Base-by-base conservation (phyloP, 345 rosid species). In the Gossypium raimondii region DNA sequence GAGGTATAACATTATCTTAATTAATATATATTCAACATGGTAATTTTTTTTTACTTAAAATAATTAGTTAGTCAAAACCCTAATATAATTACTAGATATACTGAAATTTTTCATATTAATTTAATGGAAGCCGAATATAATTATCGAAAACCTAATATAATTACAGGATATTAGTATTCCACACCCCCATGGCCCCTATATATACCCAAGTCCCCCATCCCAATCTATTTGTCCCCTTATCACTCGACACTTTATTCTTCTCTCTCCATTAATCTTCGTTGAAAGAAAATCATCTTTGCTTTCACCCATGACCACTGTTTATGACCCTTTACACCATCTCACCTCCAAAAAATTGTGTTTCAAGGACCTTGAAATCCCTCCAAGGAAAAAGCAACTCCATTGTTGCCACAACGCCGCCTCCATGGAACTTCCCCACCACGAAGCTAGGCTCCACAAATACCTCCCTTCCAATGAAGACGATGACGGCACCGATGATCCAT, bases 291-390 rank as follows among this genome's bases (percentile, higher is more conserved):
- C 44, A 14, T 3, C 22, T 57, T 57, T 29, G 58, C 18, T 2
- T 41, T 3, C 22, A 2, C 3, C 10, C 59, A 77, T 89, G 93
- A 84, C 79, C 80, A 84, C 86, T 29, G 56, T 83, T 52, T 82
- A 85, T 67, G 82, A 45, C 60, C 77, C 67, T 51, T 78, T 64
- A 29, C 79, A 75, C 80, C 84, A 64, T 18, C 67, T 10, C 44
- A 8, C 17, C 18, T 51, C 55, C 18, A 13, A 13, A 7, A 51
- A 14, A 0, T 13, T 51, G 55, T 17, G 20, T 20, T 76, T 80
- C 78, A 72, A 67, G 13, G 83, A 75, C 56, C 75, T 87, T 60
- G 97, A 90, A 47, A 86, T 88, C 72, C 91, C 91, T 34, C 90
- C 91, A 2, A 84, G 91, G 73, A 91, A 91, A 65, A 81, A 62